phyloP scores from a whole-genome alignment of 176 grass and related monocot genomes.

The Carex pumila region DNA sequence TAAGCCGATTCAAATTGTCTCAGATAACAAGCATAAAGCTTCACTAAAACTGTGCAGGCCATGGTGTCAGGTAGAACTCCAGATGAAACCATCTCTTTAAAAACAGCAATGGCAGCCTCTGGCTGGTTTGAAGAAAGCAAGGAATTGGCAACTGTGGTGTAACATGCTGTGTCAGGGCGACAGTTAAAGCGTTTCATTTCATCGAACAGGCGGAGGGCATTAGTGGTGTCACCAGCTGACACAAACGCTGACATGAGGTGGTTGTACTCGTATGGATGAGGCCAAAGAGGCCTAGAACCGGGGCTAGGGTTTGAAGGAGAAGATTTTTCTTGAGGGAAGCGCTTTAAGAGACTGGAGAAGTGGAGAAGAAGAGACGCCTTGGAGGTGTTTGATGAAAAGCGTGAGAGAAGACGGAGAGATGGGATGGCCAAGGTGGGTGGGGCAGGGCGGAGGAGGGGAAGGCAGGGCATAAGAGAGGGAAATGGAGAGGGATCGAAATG shows the following conservation, averaged over 20 bases:
- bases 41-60: constrained; percentile 64
- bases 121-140: constrained; percentile 28
- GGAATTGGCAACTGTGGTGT: constrained; percentile 51
- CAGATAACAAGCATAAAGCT: constrained; percentile 57
- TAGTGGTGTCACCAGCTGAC: constrained; percentile 20
- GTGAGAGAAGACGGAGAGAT: constrained; percentile 14
- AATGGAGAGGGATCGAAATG: neutral
- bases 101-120: constrained; percentile 34
- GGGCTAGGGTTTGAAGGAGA: neutral
- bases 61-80: constrained; percentile 37
- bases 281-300: constrained; percentile 39
- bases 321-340: constrained; percentile 31
- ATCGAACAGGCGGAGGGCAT: constrained; percentile 63
- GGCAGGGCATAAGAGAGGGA: constrained; percentile 25
- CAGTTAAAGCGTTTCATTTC: constrained; percentile 61
- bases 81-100: constrained; percentile 40
- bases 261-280: constrained; percentile 81
- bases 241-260: constrained; percentile 61
- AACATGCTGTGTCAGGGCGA: constrained; percentile 71
- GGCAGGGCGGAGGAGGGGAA: constrained; percentile 13
- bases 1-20: constrained; percentile 50
- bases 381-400: constrained; percentile 9
- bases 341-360: constrained; percentile 60
- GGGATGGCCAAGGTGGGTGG: neutral
- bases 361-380: constrained; percentile 26